Percentiles rank a stretch among this genome's conserved stretches.
Conservation (phyloP, 306 rosid species). For the Macrotyloma uniflorum region DNA sequence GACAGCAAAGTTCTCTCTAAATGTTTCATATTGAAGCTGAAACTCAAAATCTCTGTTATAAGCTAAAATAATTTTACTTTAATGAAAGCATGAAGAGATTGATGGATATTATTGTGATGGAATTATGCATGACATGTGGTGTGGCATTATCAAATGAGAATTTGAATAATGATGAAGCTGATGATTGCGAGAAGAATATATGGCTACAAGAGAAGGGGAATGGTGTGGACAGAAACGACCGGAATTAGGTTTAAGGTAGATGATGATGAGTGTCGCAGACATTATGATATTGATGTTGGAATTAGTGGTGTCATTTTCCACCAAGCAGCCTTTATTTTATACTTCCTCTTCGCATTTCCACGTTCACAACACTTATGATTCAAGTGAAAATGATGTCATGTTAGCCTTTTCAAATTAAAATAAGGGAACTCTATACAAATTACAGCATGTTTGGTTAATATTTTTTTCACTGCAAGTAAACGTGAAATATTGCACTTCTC, state of each 20-base stretch:
- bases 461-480: background rate
- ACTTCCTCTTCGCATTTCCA: background rate
- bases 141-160: constrained; percentile 21
- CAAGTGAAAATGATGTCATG: background rate
- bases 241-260: background rate
- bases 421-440: background rate
- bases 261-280: background rate
- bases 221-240: constrained; percentile 1
- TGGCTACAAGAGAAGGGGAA: background rate
- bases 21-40: too few species aligned
- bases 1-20: too few species aligned
- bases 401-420: background rate
- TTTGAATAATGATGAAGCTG: background rate
- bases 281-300: constrained; percentile 17
- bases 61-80: too few species aligned
- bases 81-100: background rate
- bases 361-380: background rate
- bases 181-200: background rate
- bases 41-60: too few species aligned
- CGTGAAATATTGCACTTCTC: background rate
- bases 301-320: constrained; percentile 32
- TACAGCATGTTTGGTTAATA: background rate
- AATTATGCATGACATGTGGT: constrained; percentile 1
- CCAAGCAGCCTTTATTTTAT: background rate
- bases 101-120: background rate